Conservation (phyloP, 257 asterid genomes). For the Linaria vulgaris region DNA sequence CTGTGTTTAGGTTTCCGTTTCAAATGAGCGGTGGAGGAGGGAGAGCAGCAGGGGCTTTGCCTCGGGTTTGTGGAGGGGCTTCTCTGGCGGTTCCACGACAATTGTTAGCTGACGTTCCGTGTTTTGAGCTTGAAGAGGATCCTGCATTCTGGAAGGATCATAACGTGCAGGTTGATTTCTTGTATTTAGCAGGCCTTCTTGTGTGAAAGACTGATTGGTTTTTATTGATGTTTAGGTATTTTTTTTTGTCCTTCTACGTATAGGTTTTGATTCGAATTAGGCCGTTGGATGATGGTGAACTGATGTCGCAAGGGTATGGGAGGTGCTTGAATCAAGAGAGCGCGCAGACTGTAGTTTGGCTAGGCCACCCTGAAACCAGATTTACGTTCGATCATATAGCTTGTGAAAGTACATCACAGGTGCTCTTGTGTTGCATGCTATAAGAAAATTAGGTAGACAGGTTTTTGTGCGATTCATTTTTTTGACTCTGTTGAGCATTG, state of each 20-base stretch:
- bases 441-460: conserved; percentile 16
- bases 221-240: neutral
- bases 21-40: conserved; percentile 36
- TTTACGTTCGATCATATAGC: conserved; percentile 86
- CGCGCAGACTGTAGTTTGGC: conserved; percentile 61
- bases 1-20: conserved; percentile 38
- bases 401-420: conserved; percentile 81
- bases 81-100: conserved; percentile 35
- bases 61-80: conserved; percentile 41
- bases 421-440: conserved; percentile 27
- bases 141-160: conserved; percentile 79
- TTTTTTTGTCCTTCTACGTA: neutral
- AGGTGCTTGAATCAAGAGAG: conserved; percentile 79
- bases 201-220: neutral
- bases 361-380: conserved; percentile 75
- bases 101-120: conserved; percentile 39
- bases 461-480: neutral
- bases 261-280: conserved; percentile 83
- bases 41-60: conserved; percentile 26
- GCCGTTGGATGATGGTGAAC: conserved; percentile 60
- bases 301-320: conserved; percentile 63
- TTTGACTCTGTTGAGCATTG: conserved; percentile 25
- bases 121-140: conserved; percentile 58
- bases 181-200: neutral
- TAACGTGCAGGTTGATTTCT: conserved; percentile 69